phyloP scores from a whole-genome alignment of 2,329 filamentous ascomycete species.

The Colletotrichum euphorbiae region DNA sequence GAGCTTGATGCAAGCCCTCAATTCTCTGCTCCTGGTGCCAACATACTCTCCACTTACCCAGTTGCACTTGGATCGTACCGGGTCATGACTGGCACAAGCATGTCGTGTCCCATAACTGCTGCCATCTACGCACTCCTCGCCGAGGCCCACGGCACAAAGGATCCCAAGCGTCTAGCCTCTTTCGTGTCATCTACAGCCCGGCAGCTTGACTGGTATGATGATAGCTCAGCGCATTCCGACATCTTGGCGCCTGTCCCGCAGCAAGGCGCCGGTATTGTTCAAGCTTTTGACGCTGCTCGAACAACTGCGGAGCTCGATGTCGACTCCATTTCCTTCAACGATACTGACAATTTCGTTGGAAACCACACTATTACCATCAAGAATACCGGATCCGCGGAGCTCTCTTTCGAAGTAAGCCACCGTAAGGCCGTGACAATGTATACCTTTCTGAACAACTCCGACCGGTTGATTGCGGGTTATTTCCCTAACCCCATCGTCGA shows the following conservation, averaged over 20 bases:
- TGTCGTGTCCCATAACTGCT: slow-evolving; percentile 68
- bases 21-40: slow-evolving; percentile 65
- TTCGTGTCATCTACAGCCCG: slow-evolving; percentile 62
- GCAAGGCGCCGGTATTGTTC: slow-evolving; percentile 69
- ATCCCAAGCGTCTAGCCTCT: slow-evolving; percentile 61
- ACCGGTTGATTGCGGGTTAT: slow-evolving; percentile 45
- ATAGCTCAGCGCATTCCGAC: slow-evolving; percentile 46
- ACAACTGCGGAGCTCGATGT: slow-evolving; percentile 65
- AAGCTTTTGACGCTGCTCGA: slow-evolving; percentile 69
- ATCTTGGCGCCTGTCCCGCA: slow-evolving; percentile 67
- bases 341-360: slow-evolving; percentile 66
- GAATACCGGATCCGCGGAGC: slow-evolving; percentile 61
- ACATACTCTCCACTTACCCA: slow-evolving; percentile 70
- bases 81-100: slow-evolving; percentile 69
- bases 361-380: slow-evolving; percentile 64
- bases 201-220: slow-evolving; percentile 61
- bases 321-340: slow-evolving; percentile 71
- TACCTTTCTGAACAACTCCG: slow-evolving; percentile 55
- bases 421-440: slow-evolving; percentile 65
- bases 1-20: slow-evolving; percentile 69
- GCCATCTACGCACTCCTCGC: slow-evolving; percentile 66
- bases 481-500: slow-evolving; percentile 61
- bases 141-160: slow-evolving; percentile 61
- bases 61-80: slow-evolving; percentile 60
- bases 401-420: slow-evolving; percentile 65